Evolutionary conservation across 164 flowering plant genomes (phyloP), one percentile per base, ranked within the genome.

Genomic region (Magnolia changhungtana): DNA sequence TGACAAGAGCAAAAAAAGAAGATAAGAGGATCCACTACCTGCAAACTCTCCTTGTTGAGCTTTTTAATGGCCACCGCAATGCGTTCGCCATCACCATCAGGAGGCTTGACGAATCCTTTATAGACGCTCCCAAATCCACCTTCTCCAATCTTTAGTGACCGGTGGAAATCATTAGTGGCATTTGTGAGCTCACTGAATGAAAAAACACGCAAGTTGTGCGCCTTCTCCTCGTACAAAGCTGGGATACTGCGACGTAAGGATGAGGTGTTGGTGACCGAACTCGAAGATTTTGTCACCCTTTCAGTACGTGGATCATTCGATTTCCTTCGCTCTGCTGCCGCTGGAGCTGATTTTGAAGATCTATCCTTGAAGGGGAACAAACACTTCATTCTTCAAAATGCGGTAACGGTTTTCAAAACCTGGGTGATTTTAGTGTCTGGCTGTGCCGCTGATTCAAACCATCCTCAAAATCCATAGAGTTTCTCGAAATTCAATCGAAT

Each of bases 91-190:
- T 82, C 74, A 7, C 87, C 91, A 80, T 83, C 87, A 52, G 71
- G 75, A 73, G 89, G 82, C 76, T 74, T 80, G 70, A 93, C 82
- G 16, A 80, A 77, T 52, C 94, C 96, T 79, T 87, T 90, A 72
- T 89, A 90, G 0, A 91, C 94, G 75, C 84, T 55, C 67, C 97
- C 95, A 79, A 93, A 93, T 50, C 95, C 96, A 16, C 94, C 97
- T 84, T 90, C 94, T 7, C 97, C 94, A 67, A 93, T 86, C 88
- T 89, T 90, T 11, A 86, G 82, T 74, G 83, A 58, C 80, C 89
- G 84, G 66, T 66, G 86, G 78, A 93, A 92, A 72, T 82, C 80
- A 69, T 82, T 79, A 1, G 97, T 90, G 3, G 95, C 97, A 2
- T 82, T 73, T 59, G 77, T 79, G 4, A 90, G 91, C 87, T 92